Evolutionary conservation across 345 rosid species (phyloP), one percentile per base, ranked within the genome.

Genomic region (Crucihimalaya himalaica): DNA sequence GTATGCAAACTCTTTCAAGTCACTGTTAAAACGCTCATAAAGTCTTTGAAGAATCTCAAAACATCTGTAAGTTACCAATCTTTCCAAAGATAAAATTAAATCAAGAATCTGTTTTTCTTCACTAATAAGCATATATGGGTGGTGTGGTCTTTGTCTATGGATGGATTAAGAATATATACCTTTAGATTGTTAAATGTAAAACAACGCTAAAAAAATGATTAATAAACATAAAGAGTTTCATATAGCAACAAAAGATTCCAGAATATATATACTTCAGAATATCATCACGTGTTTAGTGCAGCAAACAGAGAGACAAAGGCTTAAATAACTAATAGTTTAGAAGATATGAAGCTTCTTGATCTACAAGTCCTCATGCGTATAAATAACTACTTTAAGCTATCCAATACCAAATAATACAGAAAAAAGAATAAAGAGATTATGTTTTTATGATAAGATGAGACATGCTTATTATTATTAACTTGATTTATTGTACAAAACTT

Each of bases 121-220:
- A 48, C 67, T 71, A 57, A 14, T 77, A 77, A 59, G 77, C 72
- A 71, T 57, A 46, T 28, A 77, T 65, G 27, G 29, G 65, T 66
- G 78, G 74, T 61, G 78, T 54, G 74, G 74, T 78, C 81, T 78
- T 55, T 43, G 18, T 68, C 28, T 61, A 62, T 6, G 74, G 70
- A 62, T 6, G 74, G 70, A 67, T 67, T 72, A 68, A 67, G 81
- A 78, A 78, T 78, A 78, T 16, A 61, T 78, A 23, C 78, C 74
- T 78, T 60, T 15, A 8, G 14, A 50, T 64, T 48, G 31, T 77
- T 77, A 57, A 66, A 65, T 65, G 48, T 71, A 71, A 71, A 71
- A 63, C 25, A 65, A 50, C 31, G 8, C 54, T 71, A 12, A 39
- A 20, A 40, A 6, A 27, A 19, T 47, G 56, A 64, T 57, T 70